A percentile compares a stretch with the other conserved stretches of the same genome.
These are phyloP conservation scores for Pterocarpus macrocarpus DNA, from an alignment of 306 rosid species.

Conservation along the genomic window DNA sequence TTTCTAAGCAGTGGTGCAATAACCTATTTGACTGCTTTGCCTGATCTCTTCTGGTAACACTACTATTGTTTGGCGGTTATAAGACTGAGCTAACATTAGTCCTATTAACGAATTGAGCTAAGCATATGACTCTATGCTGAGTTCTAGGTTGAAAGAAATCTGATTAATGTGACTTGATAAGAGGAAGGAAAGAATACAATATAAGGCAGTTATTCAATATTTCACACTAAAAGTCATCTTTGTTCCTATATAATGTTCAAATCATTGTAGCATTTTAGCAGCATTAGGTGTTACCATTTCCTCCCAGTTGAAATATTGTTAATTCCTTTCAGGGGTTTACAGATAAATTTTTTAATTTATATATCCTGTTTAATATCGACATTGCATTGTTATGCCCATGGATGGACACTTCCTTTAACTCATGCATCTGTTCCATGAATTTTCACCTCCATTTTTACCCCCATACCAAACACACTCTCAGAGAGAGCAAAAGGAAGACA, in stretches of 20 bases:
- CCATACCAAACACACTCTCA: no score
- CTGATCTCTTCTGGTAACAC: background rate
- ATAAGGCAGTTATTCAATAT: background rate
- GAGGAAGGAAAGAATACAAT: no score
- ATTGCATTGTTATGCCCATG: background rate
- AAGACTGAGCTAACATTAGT: no score
- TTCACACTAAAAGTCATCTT: no score
- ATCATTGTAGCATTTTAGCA: background rate
- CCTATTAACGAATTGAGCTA: no score
- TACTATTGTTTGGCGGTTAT: background rate
- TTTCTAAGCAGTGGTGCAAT: background rate
- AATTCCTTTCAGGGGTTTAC: background rate
- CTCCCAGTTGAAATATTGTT: background rate
- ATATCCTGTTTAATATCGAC: background rate
- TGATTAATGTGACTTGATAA: background rate
- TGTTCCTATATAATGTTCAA: no score
- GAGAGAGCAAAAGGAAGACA: background rate
- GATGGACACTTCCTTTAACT: background rate
- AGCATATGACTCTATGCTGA: no score
- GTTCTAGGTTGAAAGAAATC: background rate
- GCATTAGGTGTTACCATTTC: background rate
- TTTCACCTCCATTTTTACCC: no score
- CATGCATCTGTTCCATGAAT: no score
- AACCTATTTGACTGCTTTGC: background rate
- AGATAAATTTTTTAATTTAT: background rate